phyloP scores from a whole-genome alignment of 2,329 filamentous ascomycete genomes.

The Herpotrichia juniperi region DNA sequence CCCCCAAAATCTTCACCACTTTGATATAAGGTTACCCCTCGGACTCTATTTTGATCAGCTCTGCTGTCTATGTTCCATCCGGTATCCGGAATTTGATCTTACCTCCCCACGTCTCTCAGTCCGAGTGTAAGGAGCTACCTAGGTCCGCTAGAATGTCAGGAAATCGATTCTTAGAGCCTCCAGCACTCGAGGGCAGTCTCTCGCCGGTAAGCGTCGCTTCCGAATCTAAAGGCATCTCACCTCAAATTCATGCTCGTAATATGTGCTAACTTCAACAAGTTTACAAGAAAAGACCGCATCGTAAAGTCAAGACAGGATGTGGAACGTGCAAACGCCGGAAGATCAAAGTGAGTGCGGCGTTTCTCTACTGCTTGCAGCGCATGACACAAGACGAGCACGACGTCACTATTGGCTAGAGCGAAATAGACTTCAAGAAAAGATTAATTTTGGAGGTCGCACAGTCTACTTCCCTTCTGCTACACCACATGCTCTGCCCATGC shows the following conservation, averaged over 20 bases:
- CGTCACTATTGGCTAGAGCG: no score
- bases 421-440: no score
- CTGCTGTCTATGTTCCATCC: no score
- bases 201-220: not conserved
- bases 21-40: not conserved
- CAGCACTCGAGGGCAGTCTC: not conserved
- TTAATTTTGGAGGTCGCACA: no score
- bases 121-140: not conserved
- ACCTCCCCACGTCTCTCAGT: not conserved
- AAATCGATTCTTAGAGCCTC: not conserved
- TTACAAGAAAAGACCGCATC: conserved; percentile 20
- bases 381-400: no score
- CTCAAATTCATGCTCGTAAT: not conserved
- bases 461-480: not conserved
- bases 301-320: conserved; percentile 21
- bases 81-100: not conserved
- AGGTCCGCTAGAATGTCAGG: not conserved
- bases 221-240: not conserved
- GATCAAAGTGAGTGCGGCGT: conserved; percentile 16
- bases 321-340: conserved; percentile 18
- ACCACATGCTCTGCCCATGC: not conserved
- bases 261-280: conserved; percentile 7
- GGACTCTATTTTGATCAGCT: no score
- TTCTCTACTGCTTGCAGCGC: not conserved
- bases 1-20: not conserved